Conservation (phyloP, 306 rosid genomes). For the Vachellia collinsii region DNA sequence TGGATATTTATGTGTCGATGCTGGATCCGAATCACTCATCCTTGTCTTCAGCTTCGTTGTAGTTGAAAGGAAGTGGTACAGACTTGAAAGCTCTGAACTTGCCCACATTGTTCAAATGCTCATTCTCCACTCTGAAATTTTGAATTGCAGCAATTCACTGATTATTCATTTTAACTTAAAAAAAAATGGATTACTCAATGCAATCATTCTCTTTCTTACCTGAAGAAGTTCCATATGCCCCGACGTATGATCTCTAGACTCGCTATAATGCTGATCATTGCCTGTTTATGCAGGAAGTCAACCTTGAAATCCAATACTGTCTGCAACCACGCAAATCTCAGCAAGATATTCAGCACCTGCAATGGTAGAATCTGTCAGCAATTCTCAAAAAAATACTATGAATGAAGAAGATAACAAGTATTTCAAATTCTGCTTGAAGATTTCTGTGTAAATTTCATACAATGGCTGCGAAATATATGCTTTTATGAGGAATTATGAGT, state of each 20-base stretch:
- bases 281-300: conserved; percentile 48
- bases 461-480: conserved; percentile 66
- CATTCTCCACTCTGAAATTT: conserved; percentile 67
- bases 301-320: conserved; percentile 52
- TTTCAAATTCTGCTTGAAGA: not conserved
- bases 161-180: not conserved
- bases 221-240: conserved; percentile 81
- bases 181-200: not conserved
- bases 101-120: conserved; percentile 82
- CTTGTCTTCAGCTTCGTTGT: conserved; percentile 64
- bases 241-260: conserved; percentile 71
- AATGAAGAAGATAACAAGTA: not conserved
- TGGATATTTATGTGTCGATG: not conserved
- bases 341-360: conserved; percentile 68
- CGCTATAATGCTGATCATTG: conserved; percentile 50
- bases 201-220: conserved; percentile 38
- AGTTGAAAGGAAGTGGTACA: conserved; percentile 74
- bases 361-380: conserved; percentile 16
- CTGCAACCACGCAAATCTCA: conserved; percentile 77
- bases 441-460: conserved; percentile 31
- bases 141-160: not conserved
- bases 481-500: conserved; percentile 53
- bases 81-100: conserved; percentile 80
- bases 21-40: conserved; percentile 32
- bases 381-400: not conserved